A percentile compares a stretch with the other conserved stretches of the same genome.
Evolutionary conservation across 805 yeast species (phyloP).

Genomic region (Komagataella pseudopastoris): DNA sequence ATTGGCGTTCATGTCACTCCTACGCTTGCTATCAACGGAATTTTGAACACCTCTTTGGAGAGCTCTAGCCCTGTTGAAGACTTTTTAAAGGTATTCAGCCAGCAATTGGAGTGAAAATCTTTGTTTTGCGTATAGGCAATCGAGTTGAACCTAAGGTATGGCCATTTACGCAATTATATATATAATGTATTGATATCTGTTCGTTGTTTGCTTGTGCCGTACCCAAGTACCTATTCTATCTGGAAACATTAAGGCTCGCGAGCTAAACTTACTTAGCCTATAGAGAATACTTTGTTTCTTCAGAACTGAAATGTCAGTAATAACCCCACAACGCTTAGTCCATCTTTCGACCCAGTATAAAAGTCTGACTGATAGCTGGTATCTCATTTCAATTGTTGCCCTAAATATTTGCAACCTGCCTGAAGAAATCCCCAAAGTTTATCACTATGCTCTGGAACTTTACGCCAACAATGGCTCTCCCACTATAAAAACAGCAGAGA

Average conservation of each 20-base stretch:
- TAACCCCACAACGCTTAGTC: conserved; percentile 44
- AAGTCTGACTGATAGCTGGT: conserved; percentile 50
- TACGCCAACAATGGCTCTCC: conserved; percentile 6
- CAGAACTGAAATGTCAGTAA: conserved; percentile 10
- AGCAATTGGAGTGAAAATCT: neutral
- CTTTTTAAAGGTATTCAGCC: conserved; percentile 23
- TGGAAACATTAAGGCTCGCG: neutral
- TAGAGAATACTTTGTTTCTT: too few species aligned
- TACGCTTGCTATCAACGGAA: conserved; percentile 60
- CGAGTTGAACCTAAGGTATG: too few species aligned
- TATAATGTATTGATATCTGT: too few species aligned
- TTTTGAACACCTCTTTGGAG: conserved; percentile 40
- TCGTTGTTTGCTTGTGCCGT: too few species aligned
- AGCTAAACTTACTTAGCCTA: neutral
- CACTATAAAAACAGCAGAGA: conserved; percentile 6
- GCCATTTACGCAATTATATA: too few species aligned
- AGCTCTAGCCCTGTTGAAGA: conserved; percentile 43
- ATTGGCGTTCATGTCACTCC: conserved; percentile 82
- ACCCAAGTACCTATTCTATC: too few species aligned
- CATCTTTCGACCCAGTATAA: conserved; percentile 38
- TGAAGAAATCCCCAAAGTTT: conserved; percentile 61
- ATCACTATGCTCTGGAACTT: conserved; percentile 46
- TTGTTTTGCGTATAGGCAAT: too few species aligned
- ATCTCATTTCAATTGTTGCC: conserved; percentile 66
- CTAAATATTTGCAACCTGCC: conserved; percentile 75